phyloP scores from a whole-genome alignment of 1,284 basidiomycete genomes.

The Exsudoporus floridanus region DNA sequence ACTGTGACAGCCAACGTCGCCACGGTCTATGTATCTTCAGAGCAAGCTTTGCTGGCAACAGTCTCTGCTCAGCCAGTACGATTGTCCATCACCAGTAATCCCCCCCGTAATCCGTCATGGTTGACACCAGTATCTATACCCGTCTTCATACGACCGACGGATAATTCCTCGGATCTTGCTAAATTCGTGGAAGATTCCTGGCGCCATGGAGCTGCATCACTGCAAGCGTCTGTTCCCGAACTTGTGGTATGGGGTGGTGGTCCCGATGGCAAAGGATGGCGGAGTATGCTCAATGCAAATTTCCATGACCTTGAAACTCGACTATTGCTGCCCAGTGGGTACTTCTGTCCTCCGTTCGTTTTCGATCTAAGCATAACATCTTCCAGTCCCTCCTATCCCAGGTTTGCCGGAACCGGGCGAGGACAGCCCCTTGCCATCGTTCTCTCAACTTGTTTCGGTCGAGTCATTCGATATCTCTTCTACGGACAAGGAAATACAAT shows the following conservation, averaged over 20 bases:
- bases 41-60: conserved; percentile 44
- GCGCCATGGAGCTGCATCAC: conserved; percentile 48
- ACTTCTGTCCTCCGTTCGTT: conserved; percentile 5
- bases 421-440: conserved; percentile 49
- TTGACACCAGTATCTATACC: conserved; percentile 53
- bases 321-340: conserved; percentile 55
- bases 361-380: conserved; percentile 7
- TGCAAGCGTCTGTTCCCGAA: conserved; percentile 43
- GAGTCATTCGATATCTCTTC: conserved; percentile 57
- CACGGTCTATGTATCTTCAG: conserved; percentile 48
- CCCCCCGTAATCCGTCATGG: conserved; percentile 57
- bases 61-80: conserved; percentile 49
- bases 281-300: conserved; percentile 42
- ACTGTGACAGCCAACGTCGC: conserved; percentile 56
- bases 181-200: conserved; percentile 60
- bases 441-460: conserved; percentile 60
- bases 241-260: conserved; percentile 54
- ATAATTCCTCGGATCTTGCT: conserved; percentile 48
- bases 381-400: conserved; percentile 60
- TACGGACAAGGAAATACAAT: conserved; percentile 40
- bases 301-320: conserved; percentile 46
- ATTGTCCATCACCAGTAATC: conserved; percentile 57
- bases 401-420: conserved; percentile 62
- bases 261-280: conserved; percentile 48
- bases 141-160: conserved; percentile 54